Evolutionary conservation across 768 basidiomycete species (phyloP), one percentile per base, ranked within the genome.

Genomic region (Tylopilus vinaceipallidus): DNA sequence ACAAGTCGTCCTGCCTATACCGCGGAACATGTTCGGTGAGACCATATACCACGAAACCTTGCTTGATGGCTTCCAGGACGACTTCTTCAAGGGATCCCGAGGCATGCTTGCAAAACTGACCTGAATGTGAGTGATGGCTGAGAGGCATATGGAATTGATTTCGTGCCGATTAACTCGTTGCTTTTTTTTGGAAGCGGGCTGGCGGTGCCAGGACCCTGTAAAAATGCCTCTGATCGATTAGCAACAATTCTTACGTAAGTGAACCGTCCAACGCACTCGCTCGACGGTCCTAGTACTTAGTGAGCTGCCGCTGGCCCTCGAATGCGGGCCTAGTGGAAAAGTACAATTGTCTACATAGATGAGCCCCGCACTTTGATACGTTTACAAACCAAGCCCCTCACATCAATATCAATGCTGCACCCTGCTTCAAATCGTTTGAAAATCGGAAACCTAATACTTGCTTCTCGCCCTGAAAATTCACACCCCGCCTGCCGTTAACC

Each of bases 21-120:
- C 95, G 82, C 23, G 97, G 95, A 44, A 87, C 87, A 68, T 98
- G 97, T 71, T 98, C 97, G 4, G 86, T 90, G 50, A 98, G 73
- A 1, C 95, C 93, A 63, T 85, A 98, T 1, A 88, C 74, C 50
- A 79, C 72, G 64, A 98, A 98, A 0, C 84, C 80, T 65, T 87
- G 80, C 7, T 71, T 65, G 49, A 95, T 86, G 30, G 95, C 95
- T 57, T 87, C 86, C 16, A 74, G 63, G 4, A 97, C 87, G 14
- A 94, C 86, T 4, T 90, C 82, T 59, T 94, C 86, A 33, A 99
- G 75, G 1, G 75, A 72, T 7, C 93, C 93, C 12, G 75, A 73
- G 3, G 92, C 95, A 63, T 98, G 95, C 55, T 82, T 85, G 74
- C 95, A 95, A 71, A 94, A 95, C 61, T 95, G 86, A 26, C 94